phyloP scores from a whole-genome alignment of 2,329 filamentous ascomycete genomes.

The Pestalotiopsis sp. region DNA sequence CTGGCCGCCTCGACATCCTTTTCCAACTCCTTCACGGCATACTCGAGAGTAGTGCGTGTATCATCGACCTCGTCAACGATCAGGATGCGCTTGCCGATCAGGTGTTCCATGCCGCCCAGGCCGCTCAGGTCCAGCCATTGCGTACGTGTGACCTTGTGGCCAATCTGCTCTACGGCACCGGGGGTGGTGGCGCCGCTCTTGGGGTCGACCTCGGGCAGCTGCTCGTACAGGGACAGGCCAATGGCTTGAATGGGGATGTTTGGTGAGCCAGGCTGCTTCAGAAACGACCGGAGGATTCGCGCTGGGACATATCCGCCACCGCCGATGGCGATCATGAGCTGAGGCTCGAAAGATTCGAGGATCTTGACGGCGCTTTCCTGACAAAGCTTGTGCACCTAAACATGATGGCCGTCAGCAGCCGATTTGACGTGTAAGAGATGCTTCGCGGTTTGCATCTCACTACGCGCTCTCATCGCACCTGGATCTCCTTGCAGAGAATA shows the following conservation, averaged over 20 bases:
- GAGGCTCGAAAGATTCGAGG: slow-evolving; percentile 83
- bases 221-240: slow-evolving; percentile 94
- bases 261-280: slow-evolving; percentile 81
- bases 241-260: slow-evolving; percentile 99
- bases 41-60: slow-evolving; percentile 79
- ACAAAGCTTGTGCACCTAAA: slow-evolving; percentile 95
- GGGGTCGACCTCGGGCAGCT: slow-evolving; percentile 63
- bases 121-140: slow-evolving; percentile 92
- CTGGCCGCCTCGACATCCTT: slow-evolving; percentile 89
- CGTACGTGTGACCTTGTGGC: slow-evolving; percentile 94
- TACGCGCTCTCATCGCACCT: background rate
- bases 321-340: slow-evolving; percentile 98
- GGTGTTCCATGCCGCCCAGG: slow-evolving; percentile 71
- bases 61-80: slow-evolving; percentile 89
- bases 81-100: slow-evolving; percentile 81
- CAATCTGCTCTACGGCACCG: slow-evolving; percentile 71
- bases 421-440: background rate
- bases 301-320: slow-evolving; percentile 97
- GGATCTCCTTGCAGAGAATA: background rate
- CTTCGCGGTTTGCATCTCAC: too few relatives aligned
- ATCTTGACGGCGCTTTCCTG: slow-evolving; percentile 82
- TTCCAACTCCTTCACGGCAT: slow-evolving; percentile 77
- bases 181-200: slow-evolving; percentile 43
- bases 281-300: slow-evolving; percentile 95
- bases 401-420: background rate